These are phyloP conservation scores for Dactylorhiza incarnata DNA, from an alignment of 106 monocot species.

Conservation along the genomic window DNA sequence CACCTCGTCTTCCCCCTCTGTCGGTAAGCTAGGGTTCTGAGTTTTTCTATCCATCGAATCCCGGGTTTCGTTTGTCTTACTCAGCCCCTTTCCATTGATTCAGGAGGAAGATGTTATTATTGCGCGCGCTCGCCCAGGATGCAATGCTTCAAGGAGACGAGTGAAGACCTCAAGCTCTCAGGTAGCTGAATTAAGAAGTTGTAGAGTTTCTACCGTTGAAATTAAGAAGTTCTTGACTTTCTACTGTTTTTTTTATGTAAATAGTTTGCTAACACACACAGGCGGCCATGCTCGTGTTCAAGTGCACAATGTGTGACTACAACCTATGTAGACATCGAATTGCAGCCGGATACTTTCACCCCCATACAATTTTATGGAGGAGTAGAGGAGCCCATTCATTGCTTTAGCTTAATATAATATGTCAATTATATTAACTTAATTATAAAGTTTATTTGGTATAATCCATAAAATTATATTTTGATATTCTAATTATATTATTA, in stretches of 20 bases:
- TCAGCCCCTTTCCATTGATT: neutral
- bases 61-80: neutral
- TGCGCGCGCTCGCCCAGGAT: neutral
- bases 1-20: neutral
- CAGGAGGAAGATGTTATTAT: neutral
- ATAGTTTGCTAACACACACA: neutral
- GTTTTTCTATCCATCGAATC: neutral
- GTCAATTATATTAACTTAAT: neutral
- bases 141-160: neutral
- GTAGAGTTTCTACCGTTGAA: neutral
- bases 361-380: no score
- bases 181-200: neutral
- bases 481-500: no score
- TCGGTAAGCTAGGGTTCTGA: neutral
- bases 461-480: no score
- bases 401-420: neutral
- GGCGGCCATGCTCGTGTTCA: no score
- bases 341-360: no score
- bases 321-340: no score
- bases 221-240: neutral
- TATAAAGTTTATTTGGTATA: no score
- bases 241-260: neutral
- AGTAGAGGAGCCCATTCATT: neutral
- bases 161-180: neutral
- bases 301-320: no score